Percentiles rank a stretch among this genome's conserved stretches.
Evolutionary conservation across 1,139 yeast species (phyloP).

Genomic region (Debaryomycetaceae sp.): DNA sequence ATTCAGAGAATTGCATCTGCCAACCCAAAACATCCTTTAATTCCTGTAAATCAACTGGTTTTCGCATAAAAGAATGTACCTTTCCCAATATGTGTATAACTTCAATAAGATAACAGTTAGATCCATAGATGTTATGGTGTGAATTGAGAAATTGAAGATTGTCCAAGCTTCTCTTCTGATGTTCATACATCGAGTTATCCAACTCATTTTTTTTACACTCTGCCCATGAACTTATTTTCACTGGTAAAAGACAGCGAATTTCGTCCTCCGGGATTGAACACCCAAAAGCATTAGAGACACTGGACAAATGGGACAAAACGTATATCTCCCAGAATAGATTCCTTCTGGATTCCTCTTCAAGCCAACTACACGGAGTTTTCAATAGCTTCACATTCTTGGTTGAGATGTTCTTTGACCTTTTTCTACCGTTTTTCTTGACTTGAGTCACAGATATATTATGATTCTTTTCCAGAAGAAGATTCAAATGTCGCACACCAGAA

Average conservation of each 20-base stretch:
- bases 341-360: conserved; percentile 19
- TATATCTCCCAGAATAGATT: conserved; percentile 26
- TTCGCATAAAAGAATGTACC: conserved; percentile 12
- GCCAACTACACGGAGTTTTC: conserved; percentile 12
- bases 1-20: conserved; percentile 8
- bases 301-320: conserved; percentile 15
- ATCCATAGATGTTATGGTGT: conserved; percentile 7
- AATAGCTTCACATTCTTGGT: conserved; percentile 12
- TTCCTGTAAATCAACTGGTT: conserved; percentile 6
- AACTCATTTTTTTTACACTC: not conserved
- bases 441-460: not conserved
- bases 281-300: conserved; percentile 3
- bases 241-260: conserved; percentile 1
- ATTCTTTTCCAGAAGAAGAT: not conserved
- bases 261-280: conserved; percentile 2
- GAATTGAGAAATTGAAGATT: not conserved
- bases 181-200: not conserved
- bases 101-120: conserved; percentile 13
- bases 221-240: not conserved
- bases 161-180: not conserved
- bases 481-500: conserved; percentile 5
- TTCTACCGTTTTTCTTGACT: not conserved
- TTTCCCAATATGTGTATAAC: conserved; percentile 12
- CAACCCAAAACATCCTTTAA: conserved; percentile 6
- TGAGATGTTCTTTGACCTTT: conserved; percentile 1